A percentile compares a stretch with the other conserved stretches of the same genome.
These are phyloP conservation scores for Incumbomyces lentus DNA, from an alignment of 2,329 filamentous ascomycete genomes.

Conservation along the genomic window DNA sequence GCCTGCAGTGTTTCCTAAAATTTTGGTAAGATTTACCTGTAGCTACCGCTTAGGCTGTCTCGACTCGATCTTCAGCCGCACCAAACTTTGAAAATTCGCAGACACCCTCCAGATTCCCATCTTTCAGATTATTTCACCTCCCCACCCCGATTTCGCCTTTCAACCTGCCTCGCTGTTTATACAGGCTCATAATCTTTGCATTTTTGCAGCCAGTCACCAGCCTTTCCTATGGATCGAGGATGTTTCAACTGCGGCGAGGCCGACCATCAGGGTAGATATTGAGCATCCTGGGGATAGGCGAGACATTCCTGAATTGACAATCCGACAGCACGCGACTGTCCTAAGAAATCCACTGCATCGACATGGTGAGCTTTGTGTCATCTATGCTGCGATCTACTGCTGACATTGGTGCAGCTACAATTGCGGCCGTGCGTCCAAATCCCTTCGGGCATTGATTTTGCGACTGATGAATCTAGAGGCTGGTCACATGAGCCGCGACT, in stretches of 20 bases:
- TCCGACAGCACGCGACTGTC: constrained; percentile 65
- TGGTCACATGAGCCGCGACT: constrained; percentile 85
- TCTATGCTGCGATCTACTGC: not conserved
- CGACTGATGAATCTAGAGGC: constrained; percentile 32
- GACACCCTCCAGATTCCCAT: too few relatives aligned
- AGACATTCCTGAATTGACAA: constrained; percentile 9
- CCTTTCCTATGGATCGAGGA: constrained; percentile 40
- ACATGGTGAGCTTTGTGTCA: constrained; percentile 53
- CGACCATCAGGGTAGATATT: constrained; percentile 16
- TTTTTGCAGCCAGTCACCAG: constrained; percentile 14
- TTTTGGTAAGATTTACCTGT: constrained; percentile 6
- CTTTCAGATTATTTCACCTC: too few relatives aligned
- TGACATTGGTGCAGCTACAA: constrained; percentile 53
- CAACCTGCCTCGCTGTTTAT: not conserved
- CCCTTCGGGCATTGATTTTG: not conserved
- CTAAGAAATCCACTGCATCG: constrained; percentile 62
- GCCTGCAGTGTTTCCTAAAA: constrained; percentile 1
- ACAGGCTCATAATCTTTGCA: constrained; percentile 5
- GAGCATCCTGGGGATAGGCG: too few relatives aligned
- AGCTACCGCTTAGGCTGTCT: not conserved
- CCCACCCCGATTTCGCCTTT: not conserved
- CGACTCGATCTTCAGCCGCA: not conserved
- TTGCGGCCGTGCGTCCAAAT: constrained; percentile 57
- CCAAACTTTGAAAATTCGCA: too few relatives aligned
- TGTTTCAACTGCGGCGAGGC: constrained; percentile 47